phyloP scores from a whole-genome alignment of 805 yeast species.

The Suhomyces vadensis region DNA sequence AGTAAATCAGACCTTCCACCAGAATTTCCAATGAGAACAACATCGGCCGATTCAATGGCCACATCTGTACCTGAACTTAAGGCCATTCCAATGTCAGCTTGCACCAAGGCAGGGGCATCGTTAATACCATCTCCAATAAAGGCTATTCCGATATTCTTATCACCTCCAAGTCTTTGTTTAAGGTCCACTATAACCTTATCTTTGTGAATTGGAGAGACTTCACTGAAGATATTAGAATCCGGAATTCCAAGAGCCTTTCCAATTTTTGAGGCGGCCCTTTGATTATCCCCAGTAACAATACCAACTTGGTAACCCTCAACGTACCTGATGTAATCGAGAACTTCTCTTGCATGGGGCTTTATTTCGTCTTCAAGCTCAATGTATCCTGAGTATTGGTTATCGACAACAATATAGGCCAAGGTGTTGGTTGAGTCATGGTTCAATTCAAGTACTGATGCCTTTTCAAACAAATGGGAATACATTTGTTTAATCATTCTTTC shows the following conservation, averaged over 20 bases:
- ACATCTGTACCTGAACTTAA: constrained; percentile 92
- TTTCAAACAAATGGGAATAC: constrained; percentile 18
- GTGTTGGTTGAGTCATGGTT: constrained; percentile 39
- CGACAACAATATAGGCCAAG: constrained; percentile 56
- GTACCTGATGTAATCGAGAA: constrained; percentile 54
- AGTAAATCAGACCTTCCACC: constrained; percentile 32
- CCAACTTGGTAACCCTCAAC: constrained; percentile 62
- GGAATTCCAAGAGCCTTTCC: constrained; percentile 72
- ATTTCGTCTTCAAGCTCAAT: constrained; percentile 68
- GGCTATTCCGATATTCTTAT: constrained; percentile 51
- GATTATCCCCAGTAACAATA: constrained; percentile 88
- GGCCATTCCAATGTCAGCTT: constrained; percentile 88
- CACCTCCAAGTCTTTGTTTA: constrained; percentile 45
- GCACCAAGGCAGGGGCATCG: constrained; percentile 93
- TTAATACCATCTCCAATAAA: constrained; percentile 98
- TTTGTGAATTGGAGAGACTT: constrained; percentile 76
- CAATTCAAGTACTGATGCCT: constrained; percentile 11
- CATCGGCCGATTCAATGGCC: constrained; percentile 95
- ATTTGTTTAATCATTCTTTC: constrained; percentile 35
- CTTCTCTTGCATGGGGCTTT: constrained; percentile 62
- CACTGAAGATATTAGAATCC: constrained; percentile 64
- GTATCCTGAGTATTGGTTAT: constrained; percentile 61
- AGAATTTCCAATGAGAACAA: constrained; percentile 62
- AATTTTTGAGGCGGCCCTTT: constrained; percentile 58
- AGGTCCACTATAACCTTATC: constrained; percentile 62